Evolutionary conservation across 352 stramenopile genomes (phyloP).

Genomic region (Globisporangium viniferum): DNA sequence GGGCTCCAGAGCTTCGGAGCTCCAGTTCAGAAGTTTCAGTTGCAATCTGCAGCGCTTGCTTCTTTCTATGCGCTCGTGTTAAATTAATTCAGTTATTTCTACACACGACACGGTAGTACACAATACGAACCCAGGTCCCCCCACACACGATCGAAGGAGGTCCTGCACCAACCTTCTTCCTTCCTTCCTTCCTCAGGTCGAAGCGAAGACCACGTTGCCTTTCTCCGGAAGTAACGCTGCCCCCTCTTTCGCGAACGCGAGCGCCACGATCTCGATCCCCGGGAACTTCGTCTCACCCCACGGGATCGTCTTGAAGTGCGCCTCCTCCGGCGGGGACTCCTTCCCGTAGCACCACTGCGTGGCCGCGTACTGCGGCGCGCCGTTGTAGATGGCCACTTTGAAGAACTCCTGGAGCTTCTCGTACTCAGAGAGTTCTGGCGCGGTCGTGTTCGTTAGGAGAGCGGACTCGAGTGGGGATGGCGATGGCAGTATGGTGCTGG

Average conservation of each 20-base stretch:
- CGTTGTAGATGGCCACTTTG: constrained; percentile 18
- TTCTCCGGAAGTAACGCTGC: constrained; percentile 8
- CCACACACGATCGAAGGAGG: too few species aligned
- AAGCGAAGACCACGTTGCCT: constrained; percentile 7
- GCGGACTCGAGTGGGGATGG: not conserved
- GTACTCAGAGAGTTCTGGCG: constrained; percentile 2
- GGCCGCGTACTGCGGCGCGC: constrained; percentile 14
- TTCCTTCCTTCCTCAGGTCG: not conserved
- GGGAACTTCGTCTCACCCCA: constrained; percentile 11
- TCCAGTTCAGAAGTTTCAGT: too few species aligned
- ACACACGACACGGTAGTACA: too few species aligned
- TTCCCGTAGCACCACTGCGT: constrained; percentile 21
- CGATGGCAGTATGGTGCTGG: not conserved
- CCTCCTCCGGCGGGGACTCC: not conserved
- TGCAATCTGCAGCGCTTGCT: too few species aligned
- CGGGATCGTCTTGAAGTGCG: constrained; percentile 13
- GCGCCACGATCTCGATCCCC: not conserved
- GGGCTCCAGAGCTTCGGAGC: too few species aligned
- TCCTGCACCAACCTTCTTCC: too few species aligned
- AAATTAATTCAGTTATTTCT: too few species aligned
- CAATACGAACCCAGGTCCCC: too few species aligned
- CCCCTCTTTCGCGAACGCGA: constrained; percentile 9
- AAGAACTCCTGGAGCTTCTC: constrained; percentile 17
- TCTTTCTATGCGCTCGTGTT: too few species aligned
- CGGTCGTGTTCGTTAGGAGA: not conserved